Conservation (phyloP, 257 asterid genomes). For the Lycium barbarum region DNA sequence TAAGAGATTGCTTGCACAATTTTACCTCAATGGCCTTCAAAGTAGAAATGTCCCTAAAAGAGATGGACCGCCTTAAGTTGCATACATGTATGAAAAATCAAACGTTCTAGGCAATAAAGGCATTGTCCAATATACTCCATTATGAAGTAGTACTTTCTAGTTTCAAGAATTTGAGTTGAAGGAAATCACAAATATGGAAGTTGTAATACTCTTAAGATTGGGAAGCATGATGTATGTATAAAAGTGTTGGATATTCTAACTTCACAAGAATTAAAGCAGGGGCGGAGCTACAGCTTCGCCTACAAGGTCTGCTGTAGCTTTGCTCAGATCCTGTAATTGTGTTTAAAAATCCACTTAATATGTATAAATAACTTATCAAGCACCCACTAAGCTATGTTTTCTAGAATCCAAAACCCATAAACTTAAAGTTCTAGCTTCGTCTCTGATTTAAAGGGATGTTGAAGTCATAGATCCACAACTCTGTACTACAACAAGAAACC, state of each 20-base stretch:
- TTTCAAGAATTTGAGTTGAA: not conserved
- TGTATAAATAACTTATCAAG: too few species aligned
- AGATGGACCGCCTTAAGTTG: not conserved
- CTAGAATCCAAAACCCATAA: not conserved
- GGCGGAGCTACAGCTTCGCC: not conserved
- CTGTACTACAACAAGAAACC: not conserved
- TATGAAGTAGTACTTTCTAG: not conserved
- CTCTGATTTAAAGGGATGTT: not conserved
- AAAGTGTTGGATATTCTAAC: not conserved
- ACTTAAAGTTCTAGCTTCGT: too few species aligned
- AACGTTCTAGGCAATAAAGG: not conserved
- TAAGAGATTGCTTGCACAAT: not conserved
- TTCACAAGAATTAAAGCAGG: not conserved
- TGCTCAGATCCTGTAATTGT: too few species aligned
- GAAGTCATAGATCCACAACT: not conserved
- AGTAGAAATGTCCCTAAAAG: not conserved
- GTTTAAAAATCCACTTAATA: too few species aligned
- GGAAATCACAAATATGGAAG: not conserved
- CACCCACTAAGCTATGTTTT: too few species aligned
- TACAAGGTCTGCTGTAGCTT: too few species aligned
- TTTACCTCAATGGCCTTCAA: not conserved
- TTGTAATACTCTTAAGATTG: not conserved
- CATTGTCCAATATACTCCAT: not conserved
- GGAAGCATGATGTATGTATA: not conserved
- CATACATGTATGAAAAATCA: not conserved